Evolutionary conservation across 2,329 filamentous ascomycete genomes (phyloP).

Genomic region (Colletotrichum spaethianum): DNA sequence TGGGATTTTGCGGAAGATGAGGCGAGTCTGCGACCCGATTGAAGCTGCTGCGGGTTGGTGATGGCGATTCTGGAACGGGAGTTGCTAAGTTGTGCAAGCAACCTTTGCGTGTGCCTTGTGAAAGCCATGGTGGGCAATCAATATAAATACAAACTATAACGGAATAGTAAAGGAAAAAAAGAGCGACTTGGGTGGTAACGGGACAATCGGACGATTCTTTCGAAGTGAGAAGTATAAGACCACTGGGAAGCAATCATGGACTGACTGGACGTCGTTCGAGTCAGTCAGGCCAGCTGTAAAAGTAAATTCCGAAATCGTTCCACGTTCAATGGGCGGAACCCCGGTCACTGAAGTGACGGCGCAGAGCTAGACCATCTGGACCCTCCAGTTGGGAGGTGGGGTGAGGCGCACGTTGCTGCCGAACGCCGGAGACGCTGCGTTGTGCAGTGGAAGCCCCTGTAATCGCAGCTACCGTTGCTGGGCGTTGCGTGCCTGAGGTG

Average conservation of each 20-base stretch:
- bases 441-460: not conserved
- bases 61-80: conserved; percentile 33
- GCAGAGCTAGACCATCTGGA: conserved; percentile 4
- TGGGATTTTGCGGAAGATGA: conserved; percentile 39
- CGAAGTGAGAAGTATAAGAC: conserved; percentile 33
- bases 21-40: conserved; percentile 38
- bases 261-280: conserved; percentile 39
- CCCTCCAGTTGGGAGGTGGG: conserved; percentile 21
- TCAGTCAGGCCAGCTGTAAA: conserved; percentile 41
- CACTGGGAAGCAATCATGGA: conserved; percentile 36
- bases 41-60: conserved; percentile 17
- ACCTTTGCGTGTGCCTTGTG: conserved; percentile 21
- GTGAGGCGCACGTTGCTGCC: conserved; percentile 33
- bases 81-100: conserved; percentile 36
- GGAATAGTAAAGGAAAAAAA: conserved; percentile 4
- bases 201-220: conserved; percentile 38
- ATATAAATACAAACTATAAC: conserved; percentile 31
- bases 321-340: conserved; percentile 34
- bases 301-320: conserved; percentile 40
- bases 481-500: conserved; percentile 15
- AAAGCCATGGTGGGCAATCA: conserved; percentile 31
- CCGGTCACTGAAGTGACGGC: conserved; percentile 27
- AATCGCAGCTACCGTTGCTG: not conserved
- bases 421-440: conserved; percentile 31
- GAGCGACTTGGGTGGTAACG: conserved; percentile 29